Evolutionary conservation across 1,284 basidiomycete genomes (phyloP), one percentile per base, ranked within the genome.

Genomic region (Puccinia triticina): DNA sequence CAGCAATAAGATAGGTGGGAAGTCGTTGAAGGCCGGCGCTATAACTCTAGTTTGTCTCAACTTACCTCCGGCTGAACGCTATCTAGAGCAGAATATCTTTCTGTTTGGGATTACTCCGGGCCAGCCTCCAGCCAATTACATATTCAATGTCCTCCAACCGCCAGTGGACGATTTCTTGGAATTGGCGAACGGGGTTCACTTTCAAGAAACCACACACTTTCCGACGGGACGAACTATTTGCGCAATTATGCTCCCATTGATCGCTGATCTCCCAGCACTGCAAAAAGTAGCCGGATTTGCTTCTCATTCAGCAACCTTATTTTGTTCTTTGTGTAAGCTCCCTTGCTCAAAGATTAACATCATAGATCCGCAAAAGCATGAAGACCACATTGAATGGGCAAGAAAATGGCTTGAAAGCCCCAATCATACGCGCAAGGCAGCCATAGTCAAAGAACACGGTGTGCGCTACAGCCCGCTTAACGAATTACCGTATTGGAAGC

Each of bases 401-500:
- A 61, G 48, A 10, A 67, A 66, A 48, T 64, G 50, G 61, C 61
- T 46, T 29, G 32, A 59, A 1, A 34, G 37, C 23, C 14, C 32
- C 21, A 23, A 53, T n/a, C 11, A 16, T 14, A 37, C 46, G 26
- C 14, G 57, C 7, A 61, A 40, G 32, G 23, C 40, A 12, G 23
- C 53, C 2, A 66, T 48, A 26, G 46, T 77, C 43, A 61, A 61
- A 48, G 57, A 40, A 67, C 1, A 67, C 4, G 76, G 76, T 18
- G 40, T 77, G 12, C 55, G 76, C 29, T 77, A 77, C 26, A 66
- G 57, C 14, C 37, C 46, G 32, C 34, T 77, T 16, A 64, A 46
- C 23, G 76, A 77, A 23, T 48, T 77, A 34, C 76, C 59, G 16
- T 77, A 77, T 32, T 77, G 57, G 76, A 57, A 34, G 34, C 76